Conservation (phyloP, 495 filamentous ascomycete species). For the Xylona heveae region DNA sequence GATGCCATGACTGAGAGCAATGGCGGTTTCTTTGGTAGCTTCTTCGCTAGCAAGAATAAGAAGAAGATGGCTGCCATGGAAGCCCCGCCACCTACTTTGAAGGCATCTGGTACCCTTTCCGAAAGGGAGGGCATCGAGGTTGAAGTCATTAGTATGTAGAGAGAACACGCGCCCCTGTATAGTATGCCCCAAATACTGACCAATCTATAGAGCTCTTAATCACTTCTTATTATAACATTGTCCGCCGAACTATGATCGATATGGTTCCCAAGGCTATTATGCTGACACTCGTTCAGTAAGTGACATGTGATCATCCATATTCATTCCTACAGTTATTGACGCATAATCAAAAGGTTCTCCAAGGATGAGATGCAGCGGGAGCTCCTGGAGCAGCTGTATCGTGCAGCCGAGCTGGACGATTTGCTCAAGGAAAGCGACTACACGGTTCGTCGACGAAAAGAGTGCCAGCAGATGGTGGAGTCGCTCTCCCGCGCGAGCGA, state of each 20-base stretch:
- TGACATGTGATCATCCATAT: slow-evolving; percentile 8
- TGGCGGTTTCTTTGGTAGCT: slow-evolving; percentile 84
- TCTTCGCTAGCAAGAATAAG: slow-evolving; percentile 97
- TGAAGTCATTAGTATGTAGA: slow-evolving; percentile 87
- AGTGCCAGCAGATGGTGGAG: slow-evolving; percentile 99
- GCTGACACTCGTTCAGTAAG: slow-evolving; percentile 86
- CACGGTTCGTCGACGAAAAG: slow-evolving; percentile 84
- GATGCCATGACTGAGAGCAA: slow-evolving; percentile 32
- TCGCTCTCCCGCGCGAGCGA: slow-evolving; percentile 70
- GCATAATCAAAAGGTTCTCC: slow-evolving; percentile 38
- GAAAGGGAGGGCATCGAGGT: slow-evolving; percentile 90
- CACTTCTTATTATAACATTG: slow-evolving; percentile 93
- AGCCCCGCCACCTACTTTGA: slow-evolving; percentile 74
- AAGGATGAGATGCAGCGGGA: slow-evolving; percentile 99
- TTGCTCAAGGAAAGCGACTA: slow-evolving; percentile 97
- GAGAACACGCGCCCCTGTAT: neutral
- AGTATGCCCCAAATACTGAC: slow-evolving; percentile 5
- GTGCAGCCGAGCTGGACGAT: slow-evolving; percentile 69
- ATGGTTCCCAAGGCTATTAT: slow-evolving; percentile 99
- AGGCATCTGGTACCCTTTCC: slow-evolving; percentile 76
- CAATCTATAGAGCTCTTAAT: slow-evolving; percentile 61
- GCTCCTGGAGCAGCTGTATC: slow-evolving; percentile 95
- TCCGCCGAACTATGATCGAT: slow-evolving; percentile 95
- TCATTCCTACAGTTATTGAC: neutral
- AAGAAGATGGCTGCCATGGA: slow-evolving; percentile 99